These are phyloP conservation scores for Anaeromyces robustus DNA, from an alignment of 192 early-diverging fungal genomes.

Conservation along the genomic window DNA sequence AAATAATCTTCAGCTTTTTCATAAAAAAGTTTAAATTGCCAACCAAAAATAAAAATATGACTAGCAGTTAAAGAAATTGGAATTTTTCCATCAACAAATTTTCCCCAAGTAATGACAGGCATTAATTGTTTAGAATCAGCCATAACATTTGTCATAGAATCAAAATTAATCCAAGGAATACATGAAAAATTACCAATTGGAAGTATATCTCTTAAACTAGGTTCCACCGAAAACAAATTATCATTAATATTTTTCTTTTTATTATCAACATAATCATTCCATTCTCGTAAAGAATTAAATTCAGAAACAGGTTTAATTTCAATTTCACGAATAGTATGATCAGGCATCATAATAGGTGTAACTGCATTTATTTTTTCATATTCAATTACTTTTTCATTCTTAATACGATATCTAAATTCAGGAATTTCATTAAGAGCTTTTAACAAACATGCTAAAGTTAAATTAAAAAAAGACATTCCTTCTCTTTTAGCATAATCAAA, in stretches of 20 bases:
- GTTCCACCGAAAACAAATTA: not conserved
- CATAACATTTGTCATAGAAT: not conserved
- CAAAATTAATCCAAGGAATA: not conserved
- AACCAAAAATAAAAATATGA: not conserved
- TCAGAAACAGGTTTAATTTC: not conserved
- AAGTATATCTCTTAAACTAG: not conserved
- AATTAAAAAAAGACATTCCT: not conserved
- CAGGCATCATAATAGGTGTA: not conserved
- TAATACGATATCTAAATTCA: not conserved
- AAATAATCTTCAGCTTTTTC: not conserved
- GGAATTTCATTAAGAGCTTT: not conserved
- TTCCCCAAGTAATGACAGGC: not conserved
- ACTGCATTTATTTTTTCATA: not conserved
- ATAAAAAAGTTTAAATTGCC: not conserved
- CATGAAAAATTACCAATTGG: not conserved
- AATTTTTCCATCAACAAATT: not conserved
- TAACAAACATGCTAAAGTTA: not conserved
- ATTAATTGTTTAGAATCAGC: not conserved
- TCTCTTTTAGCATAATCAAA: not conserved
- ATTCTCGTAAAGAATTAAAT: not conserved
- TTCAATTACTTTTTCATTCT: not conserved
- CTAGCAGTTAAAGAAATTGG: not conserved
- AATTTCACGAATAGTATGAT: not conserved
- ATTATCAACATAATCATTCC: not conserved
- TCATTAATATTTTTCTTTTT: not conserved